phyloP scores from a whole-genome alignment of 768 basidiomycete genomes.

The Auriscalpium orientale region DNA sequence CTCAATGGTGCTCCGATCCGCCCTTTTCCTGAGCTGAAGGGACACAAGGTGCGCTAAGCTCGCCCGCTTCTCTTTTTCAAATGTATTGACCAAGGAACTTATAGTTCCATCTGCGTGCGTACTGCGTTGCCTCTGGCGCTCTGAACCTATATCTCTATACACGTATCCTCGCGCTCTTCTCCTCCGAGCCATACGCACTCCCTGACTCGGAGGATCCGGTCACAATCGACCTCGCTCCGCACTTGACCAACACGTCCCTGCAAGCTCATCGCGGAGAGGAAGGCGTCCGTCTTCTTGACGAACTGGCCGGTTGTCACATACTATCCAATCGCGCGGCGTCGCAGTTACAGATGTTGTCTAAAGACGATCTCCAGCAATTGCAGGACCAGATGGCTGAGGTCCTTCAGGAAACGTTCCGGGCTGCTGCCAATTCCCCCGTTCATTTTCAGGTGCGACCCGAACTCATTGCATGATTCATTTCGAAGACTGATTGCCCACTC shows the following conservation, averaged over 20 bases:
- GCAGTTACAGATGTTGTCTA: slow-evolving; percentile 17
- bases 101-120: slow-evolving; percentile 91
- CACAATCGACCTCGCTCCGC: slow-evolving; percentile 51
- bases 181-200: slow-evolving; percentile 55
- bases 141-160: slow-evolving; percentile 76
- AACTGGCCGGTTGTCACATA: slow-evolving; percentile 62
- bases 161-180: slow-evolving; percentile 83
- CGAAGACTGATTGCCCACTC: neutral
- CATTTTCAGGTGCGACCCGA: slow-evolving; percentile 66
- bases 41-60: slow-evolving; percentile 48
- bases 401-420: slow-evolving; percentile 77
- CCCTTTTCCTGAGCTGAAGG: slow-evolving; percentile 25
- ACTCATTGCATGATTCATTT: neutral
- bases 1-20: slow-evolving; percentile 19
- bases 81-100: neutral
- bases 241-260: slow-evolving; percentile 90
- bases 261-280: slow-evolving; percentile 63
- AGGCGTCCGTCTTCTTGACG: slow-evolving; percentile 71
- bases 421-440: slow-evolving; percentile 72
- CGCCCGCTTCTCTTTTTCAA: too few relatives aligned
- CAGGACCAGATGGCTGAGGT: slow-evolving; percentile 54
- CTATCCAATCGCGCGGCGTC: slow-evolving; percentile 24
- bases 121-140: slow-evolving; percentile 72
- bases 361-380: slow-evolving; percentile 40
- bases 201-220: slow-evolving; percentile 30